phyloP scores from a whole-genome alignment of 2,329 filamentous ascomycete genomes.

The Colletotrichum tropicale region DNA sequence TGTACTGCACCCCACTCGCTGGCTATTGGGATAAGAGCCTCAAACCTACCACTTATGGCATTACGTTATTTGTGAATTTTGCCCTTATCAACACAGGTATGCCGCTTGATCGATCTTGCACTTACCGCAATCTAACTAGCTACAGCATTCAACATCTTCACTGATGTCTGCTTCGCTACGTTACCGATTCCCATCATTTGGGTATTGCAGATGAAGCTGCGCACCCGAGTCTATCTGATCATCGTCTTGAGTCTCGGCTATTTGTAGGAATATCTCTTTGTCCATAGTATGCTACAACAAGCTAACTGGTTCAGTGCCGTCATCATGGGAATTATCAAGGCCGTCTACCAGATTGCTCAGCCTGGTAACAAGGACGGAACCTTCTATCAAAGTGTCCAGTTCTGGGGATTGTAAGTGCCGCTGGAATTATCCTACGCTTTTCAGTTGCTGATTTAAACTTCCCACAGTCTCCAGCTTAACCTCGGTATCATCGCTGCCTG shows the following conservation, averaged over 20 bases:
- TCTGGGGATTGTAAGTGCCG: constrained; percentile 37
- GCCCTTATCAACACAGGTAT: constrained; percentile 40
- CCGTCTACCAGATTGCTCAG: constrained; percentile 38
- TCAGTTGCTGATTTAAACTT: neutral
- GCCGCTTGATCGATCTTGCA: neutral
- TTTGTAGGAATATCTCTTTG: constrained; percentile 31
- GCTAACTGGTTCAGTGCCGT: constrained; percentile 33
- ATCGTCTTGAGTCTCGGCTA: constrained; percentile 46
- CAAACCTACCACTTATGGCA: constrained; percentile 19
- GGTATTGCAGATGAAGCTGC: constrained; percentile 42
- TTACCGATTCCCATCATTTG: constrained; percentile 47
- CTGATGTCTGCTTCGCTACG: constrained; percentile 47
- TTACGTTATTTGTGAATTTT: constrained; percentile 32
- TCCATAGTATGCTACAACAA: neutral
- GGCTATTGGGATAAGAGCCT: constrained; percentile 25
- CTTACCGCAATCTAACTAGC: neutral
- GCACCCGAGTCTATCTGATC: constrained; percentile 41
- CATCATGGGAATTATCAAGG: constrained; percentile 42
- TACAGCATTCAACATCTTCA: constrained; percentile 43
- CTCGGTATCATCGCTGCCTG: constrained; percentile 44
- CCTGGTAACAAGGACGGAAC: constrained; percentile 33
- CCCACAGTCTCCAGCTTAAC: constrained; percentile 41
- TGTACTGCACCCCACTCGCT: constrained; percentile 25
- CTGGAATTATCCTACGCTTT: neutral
- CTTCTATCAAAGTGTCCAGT: constrained; percentile 32